Conservation (phyloP, 2,329 filamentous ascomycete species). For the Trichophaea hybrida region DNA sequence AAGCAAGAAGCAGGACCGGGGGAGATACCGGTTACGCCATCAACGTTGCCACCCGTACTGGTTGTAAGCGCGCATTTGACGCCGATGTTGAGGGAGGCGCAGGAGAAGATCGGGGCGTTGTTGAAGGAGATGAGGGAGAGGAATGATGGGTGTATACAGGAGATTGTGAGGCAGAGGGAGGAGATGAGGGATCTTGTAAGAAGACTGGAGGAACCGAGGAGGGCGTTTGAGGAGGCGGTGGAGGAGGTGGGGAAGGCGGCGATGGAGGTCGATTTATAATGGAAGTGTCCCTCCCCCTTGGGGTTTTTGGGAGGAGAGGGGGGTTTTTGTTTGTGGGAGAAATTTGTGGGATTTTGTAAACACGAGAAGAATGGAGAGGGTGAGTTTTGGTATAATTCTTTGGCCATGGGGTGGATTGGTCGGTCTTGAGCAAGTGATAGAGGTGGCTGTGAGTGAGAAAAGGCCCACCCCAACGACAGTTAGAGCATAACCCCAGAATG, state of each 20-base stretch:
- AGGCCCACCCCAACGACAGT: no score
- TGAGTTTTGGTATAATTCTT: no score
- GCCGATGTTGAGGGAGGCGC: slow-evolving; percentile 14
- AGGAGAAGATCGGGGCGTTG: slow-evolving; percentile 3
- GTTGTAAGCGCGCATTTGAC: slow-evolving; percentile 18
- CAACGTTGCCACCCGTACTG: slow-evolving; percentile 13
- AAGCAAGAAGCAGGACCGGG: slow-evolving; percentile 6
- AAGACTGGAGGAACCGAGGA: slow-evolving; percentile 10
- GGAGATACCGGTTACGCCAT: slow-evolving; percentile 13
- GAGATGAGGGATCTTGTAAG: slow-evolving; percentile 16
- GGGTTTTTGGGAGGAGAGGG: no score
- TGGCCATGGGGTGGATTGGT: no score
- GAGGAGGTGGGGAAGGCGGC: slow-evolving; percentile 3
- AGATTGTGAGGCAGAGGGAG: slow-evolving; percentile 16
- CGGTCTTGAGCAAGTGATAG: no score
- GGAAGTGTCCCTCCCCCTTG: no score
- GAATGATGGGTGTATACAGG: slow-evolving; percentile 15
- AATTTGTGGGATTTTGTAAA: no score
- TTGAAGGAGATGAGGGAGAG: slow-evolving; percentile 12
- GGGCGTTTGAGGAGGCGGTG: slow-evolving; percentile 15
- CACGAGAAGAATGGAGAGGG: no score
- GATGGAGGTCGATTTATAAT: neutral
- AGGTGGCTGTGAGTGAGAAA: no score
- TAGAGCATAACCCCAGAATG: no score
- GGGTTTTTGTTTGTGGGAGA: no score